A percentile compares a stretch with the other conserved stretches of the same genome.
Conservation (phyloP, 2,329 filamentous ascomycete species). For the Talaromyces sp. region DNA sequence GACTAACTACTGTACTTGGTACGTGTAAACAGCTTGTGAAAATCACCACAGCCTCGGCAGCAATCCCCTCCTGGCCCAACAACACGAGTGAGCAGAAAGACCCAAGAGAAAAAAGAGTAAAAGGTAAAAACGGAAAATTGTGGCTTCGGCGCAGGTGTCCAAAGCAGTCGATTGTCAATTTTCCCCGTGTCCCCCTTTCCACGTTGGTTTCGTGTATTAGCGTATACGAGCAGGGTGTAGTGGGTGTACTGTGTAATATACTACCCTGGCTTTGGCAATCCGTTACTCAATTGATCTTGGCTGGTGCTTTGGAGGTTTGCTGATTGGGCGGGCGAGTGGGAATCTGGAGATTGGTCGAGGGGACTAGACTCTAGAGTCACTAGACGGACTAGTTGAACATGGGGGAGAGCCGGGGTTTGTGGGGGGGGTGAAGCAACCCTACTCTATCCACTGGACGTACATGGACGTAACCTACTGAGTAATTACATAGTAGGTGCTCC, state of each 20-base stretch:
- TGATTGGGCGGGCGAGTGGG: neutral
- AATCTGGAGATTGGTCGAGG: neutral
- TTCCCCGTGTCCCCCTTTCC: neutral
- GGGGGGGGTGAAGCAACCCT: conserved; percentile 1
- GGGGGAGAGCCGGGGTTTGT: neutral
- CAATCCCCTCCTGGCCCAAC: no score
- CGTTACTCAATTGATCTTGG: neutral
- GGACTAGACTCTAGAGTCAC: no score
- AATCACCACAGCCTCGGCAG: neutral
- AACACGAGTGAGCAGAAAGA: neutral
- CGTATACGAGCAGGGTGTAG: neutral
- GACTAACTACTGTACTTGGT: no score
- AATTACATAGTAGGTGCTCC: no score
- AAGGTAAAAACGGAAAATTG: neutral
- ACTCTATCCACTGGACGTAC: neutral
- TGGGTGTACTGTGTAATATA: neutral
- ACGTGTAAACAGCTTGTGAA: neutral
- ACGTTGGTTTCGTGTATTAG: neutral
- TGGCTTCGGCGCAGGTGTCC: neutral
- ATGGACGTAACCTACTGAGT: no score
- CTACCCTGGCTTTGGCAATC: neutral
- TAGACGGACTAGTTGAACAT: neutral
- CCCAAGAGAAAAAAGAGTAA: neutral
- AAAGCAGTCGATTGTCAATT: neutral
- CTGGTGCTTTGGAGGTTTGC: no score